Evolutionary conservation across 305 asterid genomes (phyloP).

Genomic region (Solanum chacoense): DNA sequence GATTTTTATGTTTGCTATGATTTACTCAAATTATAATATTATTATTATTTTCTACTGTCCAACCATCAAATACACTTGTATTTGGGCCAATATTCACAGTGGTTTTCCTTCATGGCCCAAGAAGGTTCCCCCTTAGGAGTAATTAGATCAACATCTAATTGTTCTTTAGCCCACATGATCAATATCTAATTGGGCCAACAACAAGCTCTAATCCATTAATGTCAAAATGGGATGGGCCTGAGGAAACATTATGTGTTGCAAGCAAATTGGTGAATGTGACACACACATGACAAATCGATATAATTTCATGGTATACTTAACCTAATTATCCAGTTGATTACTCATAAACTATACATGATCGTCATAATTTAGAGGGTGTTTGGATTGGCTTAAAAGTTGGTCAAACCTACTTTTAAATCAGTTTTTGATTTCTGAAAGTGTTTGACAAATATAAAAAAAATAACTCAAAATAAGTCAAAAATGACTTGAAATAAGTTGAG

Average conservation of each 20-base stretch:
- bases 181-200: not conserved
- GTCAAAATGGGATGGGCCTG: not conserved
- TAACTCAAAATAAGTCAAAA: no score
- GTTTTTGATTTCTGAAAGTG: no score
- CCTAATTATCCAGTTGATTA: not conserved
- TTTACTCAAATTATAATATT: no score
- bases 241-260: not conserved
- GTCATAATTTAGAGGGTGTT: not conserved
- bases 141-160: not conserved
- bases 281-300: not conserved
- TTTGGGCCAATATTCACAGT: not conserved
- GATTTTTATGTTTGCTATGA: no score
- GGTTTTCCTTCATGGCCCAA: not conserved
- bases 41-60: not conserved
- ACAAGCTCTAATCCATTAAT: not conserved
- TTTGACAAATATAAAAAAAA: no score
- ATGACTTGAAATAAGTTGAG: no score
- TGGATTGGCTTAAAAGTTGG: no score
- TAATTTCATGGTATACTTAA: not conserved
- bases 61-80: not conserved
- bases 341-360: not conserved
- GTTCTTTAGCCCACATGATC: not conserved
- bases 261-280: not conserved
- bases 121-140: not conserved
- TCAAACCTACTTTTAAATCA: no score